Evolutionary conservation across 2,329 filamentous ascomycete species (phyloP).

Genomic region (Trichoderma sp.): DNA sequence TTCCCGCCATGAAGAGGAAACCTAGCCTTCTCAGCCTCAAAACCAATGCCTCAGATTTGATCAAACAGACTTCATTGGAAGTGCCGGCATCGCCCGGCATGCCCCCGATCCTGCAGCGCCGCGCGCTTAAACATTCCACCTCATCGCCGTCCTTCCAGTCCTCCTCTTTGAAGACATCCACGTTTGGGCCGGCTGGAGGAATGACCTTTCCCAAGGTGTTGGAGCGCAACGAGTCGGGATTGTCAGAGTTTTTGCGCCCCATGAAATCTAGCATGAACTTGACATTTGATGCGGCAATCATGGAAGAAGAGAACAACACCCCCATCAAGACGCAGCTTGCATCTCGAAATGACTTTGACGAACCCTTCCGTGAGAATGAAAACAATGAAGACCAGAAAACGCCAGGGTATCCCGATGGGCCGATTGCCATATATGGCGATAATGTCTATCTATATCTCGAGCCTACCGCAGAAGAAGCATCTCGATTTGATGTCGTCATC

Average conservation of each 20-base stretch:
- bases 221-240: constrained; percentile 60
- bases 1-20: constrained; percentile 70
- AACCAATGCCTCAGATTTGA: constrained; percentile 63
- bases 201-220: constrained; percentile 65
- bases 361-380: constrained; percentile 65
- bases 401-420: constrained; percentile 78
- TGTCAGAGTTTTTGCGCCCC: constrained; percentile 60
- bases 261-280: constrained; percentile 44
- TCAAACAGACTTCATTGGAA: constrained; percentile 51
- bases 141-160: constrained; percentile 68
- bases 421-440: constrained; percentile 78
- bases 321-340: constrained; percentile 63
- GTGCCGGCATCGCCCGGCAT: constrained; percentile 57
- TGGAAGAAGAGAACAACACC: constrained; percentile 52
- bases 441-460: constrained; percentile 79
- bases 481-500: constrained; percentile 77
- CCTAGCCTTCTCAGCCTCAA: constrained; percentile 78
- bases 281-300: constrained; percentile 47
- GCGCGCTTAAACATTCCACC: constrained; percentile 66
- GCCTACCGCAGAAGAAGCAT: constrained; percentile 74
- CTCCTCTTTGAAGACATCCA: constrained; percentile 58
- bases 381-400: constrained; percentile 79
- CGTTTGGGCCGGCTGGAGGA: constrained; percentile 61
- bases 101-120: constrained; percentile 60
- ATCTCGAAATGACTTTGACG: constrained; percentile 50